Base-by-base conservation (phyloP, 1,284 basidiomycete species). In the Testicularia cyperi region DNA sequence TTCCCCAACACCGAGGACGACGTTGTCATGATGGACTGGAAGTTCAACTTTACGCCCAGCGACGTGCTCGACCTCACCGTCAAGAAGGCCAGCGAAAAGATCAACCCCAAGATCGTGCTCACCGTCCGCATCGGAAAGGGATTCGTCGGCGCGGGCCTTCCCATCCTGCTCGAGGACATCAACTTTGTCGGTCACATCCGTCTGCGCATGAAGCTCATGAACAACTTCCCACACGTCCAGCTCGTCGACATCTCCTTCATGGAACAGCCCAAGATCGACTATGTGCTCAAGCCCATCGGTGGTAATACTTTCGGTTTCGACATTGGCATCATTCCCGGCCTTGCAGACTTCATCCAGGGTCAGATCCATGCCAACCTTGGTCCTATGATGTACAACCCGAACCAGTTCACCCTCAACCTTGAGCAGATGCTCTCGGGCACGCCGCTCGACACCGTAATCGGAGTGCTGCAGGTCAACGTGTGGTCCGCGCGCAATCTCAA, bases 11-110 rank as follows among this genome's bases (percentile, higher is more conserved):
- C 94, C n/a, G 86, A 86, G 26, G 88, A 95, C 39, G 78, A 78
- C 47, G 54, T 69, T 22, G 87, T 97, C 52, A 84, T 92, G 80
- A 97, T 98, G 95, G 92, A 97, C 75, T 97, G 92, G 92, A 87
- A 84, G 52, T 79, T 99, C 49, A 90, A 88, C 2, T 98, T 98
- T 78, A 92, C 88, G 1, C 95, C 95, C 1, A 96, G 87, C 65
- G 95, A 99, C 70, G 75, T 86, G 10, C 83, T 85, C 21, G 90
- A 97, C 72, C 78, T 97, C 74, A 95, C 92, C 2, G 84, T 86
- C 27, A 82, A 83, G 24, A 85, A 92, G 78, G 84, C 84, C 13
- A 81, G 79, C 22, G 80, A 79, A 49, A 89, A 90, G 77, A 85
- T 88, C 57, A 98, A 98, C 77, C 94, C 95, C 0, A 98, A 94